phyloP scores from a whole-genome alignment of 441 rosid genomes.

The Biscutella laevigata region DNA sequence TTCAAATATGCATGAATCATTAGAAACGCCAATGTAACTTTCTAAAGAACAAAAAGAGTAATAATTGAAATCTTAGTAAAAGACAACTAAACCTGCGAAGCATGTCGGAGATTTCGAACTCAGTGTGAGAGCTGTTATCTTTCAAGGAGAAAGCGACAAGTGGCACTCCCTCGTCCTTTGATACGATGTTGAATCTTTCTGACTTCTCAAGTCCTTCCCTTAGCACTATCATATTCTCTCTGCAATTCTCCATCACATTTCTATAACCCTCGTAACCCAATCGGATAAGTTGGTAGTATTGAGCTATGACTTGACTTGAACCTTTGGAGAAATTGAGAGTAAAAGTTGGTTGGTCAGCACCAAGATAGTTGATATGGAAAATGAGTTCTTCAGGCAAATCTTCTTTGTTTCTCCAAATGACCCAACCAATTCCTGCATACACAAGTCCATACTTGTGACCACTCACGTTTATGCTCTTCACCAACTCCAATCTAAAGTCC shows the following conservation, averaged over 20 bases:
- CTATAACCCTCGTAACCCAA: slow-evolving; percentile 72
- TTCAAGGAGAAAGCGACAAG: slow-evolving; percentile 83
- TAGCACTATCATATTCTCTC: slow-evolving; percentile 50
- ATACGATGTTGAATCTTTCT: slow-evolving; percentile 57
- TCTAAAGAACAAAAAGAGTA: not conserved
- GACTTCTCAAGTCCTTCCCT: slow-evolving; percentile 62
- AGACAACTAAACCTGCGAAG: slow-evolving; percentile 36
- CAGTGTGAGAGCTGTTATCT: slow-evolving; percentile 50
- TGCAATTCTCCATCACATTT: slow-evolving; percentile 85
- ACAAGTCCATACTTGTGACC: slow-evolving; percentile 94
- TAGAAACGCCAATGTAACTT: too few species aligned
- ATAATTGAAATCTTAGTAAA: not conserved
- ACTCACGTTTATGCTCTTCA: slow-evolving; percentile 83
- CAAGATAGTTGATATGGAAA: slow-evolving; percentile 87
- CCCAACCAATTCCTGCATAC: slow-evolving; percentile 94
- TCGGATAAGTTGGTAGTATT: slow-evolving; percentile 79
- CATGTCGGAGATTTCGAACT: slow-evolving; percentile 63
- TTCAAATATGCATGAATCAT: too few species aligned
- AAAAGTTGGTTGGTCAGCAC: slow-evolving; percentile 93
- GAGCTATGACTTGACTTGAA: slow-evolving; percentile 89
- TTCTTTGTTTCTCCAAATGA: slow-evolving; percentile 77
- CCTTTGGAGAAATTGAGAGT: slow-evolving; percentile 95
- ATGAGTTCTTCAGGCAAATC: slow-evolving; percentile 91
- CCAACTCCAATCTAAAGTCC: slow-evolving; percentile 79
- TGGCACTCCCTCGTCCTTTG: slow-evolving; percentile 80